Evolutionary conservation across 257 asterid species (phyloP).

Genomic region (Parsonsia alboflavescens): DNA sequence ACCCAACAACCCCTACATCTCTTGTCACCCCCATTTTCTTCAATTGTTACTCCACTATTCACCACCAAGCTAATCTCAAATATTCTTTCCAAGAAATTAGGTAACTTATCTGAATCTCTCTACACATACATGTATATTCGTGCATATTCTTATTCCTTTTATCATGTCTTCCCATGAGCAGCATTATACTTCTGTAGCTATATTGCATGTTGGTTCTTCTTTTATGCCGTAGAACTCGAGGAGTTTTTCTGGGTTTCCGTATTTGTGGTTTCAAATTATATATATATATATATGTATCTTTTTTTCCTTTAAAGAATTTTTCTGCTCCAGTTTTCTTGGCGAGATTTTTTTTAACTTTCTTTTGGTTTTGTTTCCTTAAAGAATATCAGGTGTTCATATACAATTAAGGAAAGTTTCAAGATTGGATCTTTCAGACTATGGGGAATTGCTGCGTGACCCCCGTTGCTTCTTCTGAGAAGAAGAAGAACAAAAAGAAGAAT

Average conservation of each 20-base stretch:
- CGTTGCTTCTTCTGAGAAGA: slow-evolving; percentile 24
- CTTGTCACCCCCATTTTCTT: not conserved
- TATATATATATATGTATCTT: no score
- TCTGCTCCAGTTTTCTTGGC: not conserved
- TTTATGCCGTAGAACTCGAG: not conserved
- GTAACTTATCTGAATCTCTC: not conserved
- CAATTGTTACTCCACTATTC: not conserved
- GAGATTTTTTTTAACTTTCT: not conserved
- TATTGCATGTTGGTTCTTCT: not conserved
- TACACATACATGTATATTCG: not conserved
- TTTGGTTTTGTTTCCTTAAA: not conserved
- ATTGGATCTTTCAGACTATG: slow-evolving; percentile 26
- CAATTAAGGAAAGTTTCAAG: slow-evolving; percentile 1
- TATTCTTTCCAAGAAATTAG: slow-evolving; percentile 6
- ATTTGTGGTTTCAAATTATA: not conserved
- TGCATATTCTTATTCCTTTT: not conserved
- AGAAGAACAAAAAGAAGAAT: slow-evolving; percentile 34
- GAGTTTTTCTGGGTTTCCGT: slow-evolving; percentile 1
- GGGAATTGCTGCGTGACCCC: slow-evolving; percentile 65
- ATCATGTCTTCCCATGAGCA: not conserved
- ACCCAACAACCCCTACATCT: not conserved
- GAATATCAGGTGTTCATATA: not conserved
- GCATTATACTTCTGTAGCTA: not conserved
- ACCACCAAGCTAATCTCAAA: not conserved
- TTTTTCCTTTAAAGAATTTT: not conserved